Base-by-base conservation (phyloP, 2,329 filamentous ascomycete species). In the Colletotrichum musicola region DNA sequence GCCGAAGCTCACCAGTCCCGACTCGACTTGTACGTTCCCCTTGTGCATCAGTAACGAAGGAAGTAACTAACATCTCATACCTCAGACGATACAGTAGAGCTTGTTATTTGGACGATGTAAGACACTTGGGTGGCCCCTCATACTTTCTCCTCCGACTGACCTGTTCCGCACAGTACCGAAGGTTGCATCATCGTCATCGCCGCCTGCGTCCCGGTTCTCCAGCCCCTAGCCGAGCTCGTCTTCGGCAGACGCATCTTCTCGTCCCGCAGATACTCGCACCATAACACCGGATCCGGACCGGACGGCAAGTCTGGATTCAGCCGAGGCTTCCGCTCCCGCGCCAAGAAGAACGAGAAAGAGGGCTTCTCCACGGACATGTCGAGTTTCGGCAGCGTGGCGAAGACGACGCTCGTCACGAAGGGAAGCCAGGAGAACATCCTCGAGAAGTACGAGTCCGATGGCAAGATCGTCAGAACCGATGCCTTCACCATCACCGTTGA, bases 71-170 rank as follows among this genome's bases (percentile, higher is more conserved):
- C 38, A 30, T 4, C 13, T 22, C 3, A 7, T n/a, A 6, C 25
- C 14, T 0, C 53, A 78, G 74, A 76, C 50, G 77, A 78, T n/a
- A 82, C 81, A 1, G 77, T 78, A 0, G 81, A 83, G 18, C 74
- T 84, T 4, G 77, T 83, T 0, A 78, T 84, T 18, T 85, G 83
- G 82, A 84, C 82, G 12, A 76, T 78, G 81, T 83, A 77, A 75
- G 73, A 22, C 35, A n/a, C 13, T 13, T 22, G 2, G 20, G 2
- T 2, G 25, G 4, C n/a, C 22, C 16, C 5, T 14, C 3, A 38
- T 1, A 1, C 1, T 3, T 2, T 12, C n/a, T 0, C 27, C 27
- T 9, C 7, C 9, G 9, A 16, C 18, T 58, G 30, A 30, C 30
- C 1, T 7, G 12, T 12, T 13, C 25, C 22, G 7, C 30, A 3